Percentiles rank a stretch among this genome's conserved stretches.
These are phyloP conservation scores for Xylogone sp. DNA, from an alignment of 2,329 filamentous ascomycete species.

Conservation along the genomic window DNA sequence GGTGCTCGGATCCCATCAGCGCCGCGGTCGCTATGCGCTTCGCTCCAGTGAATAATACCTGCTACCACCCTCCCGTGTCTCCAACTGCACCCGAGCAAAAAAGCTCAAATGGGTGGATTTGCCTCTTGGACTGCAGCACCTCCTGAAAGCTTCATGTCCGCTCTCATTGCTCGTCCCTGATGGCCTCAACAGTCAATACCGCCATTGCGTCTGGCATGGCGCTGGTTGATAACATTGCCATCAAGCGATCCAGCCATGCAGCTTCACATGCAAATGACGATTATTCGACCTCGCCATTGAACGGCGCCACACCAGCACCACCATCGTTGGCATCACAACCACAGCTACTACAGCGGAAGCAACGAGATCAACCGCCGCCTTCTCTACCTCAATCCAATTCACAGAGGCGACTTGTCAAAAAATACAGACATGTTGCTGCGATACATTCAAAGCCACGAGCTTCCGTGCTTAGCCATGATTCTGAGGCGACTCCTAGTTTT, in stretches of 20 bases:
- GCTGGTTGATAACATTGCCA: background rate
- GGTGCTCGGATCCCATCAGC: background rate
- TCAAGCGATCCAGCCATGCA: slow-evolving; percentile 1
- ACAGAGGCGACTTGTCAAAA: slow-evolving; percentile 41
- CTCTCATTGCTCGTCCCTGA: background rate
- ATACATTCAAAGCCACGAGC: slow-evolving; percentile 70
- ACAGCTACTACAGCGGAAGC: slow-evolving; percentile 1
- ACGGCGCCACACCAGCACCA: background rate
- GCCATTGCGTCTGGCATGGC: slow-evolving; percentile 3
- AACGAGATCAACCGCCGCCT: too few relatives aligned
- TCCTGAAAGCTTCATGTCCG: background rate
- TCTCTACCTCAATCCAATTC: slow-evolving; percentile 19
- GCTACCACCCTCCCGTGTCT: background rate
- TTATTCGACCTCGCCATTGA: background rate
- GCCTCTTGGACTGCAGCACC: background rate
- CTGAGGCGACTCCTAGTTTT: slow-evolving; percentile 72
- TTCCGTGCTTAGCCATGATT: slow-evolving; percentile 85
- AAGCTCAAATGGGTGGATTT: background rate
- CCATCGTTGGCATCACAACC: slow-evolving; percentile 3
- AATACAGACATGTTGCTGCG: slow-evolving; percentile 90
- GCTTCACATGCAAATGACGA: slow-evolving; percentile 8
- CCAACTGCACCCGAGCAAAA: background rate
- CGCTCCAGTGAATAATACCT: too few relatives aligned
- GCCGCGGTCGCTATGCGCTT: background rate
- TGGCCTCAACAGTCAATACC: slow-evolving; percentile 2